phyloP scores from a whole-genome alignment of 139 green algal species.

The Klebsormidium nitens region DNA sequence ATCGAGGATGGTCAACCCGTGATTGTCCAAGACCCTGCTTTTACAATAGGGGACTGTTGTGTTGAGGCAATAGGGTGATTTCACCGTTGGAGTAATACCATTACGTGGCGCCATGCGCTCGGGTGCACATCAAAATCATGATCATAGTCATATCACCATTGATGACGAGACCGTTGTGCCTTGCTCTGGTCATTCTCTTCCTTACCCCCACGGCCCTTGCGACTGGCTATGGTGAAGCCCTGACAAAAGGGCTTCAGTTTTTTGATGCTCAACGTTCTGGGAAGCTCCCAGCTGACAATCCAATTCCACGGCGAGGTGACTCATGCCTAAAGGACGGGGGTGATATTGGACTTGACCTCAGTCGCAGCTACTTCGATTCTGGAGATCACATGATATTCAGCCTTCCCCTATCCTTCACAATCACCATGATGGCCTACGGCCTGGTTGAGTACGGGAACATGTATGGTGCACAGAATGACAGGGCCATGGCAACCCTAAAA shows the following conservation, averaged over 20 bases:
- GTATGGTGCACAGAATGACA: conserved; percentile 25
- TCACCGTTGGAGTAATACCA: too few species aligned
- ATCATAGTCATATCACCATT: too few species aligned
- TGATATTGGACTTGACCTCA: conserved; percentile 10
- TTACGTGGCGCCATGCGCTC: too few species aligned
- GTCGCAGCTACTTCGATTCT: conserved; percentile 49
- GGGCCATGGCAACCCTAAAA: conserved; percentile 19
- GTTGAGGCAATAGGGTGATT: too few species aligned
- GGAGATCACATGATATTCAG: conserved; percentile 49
- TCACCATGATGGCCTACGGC: conserved; percentile 29
- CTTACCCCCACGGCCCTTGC: too few species aligned
- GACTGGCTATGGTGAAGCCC: too few species aligned
- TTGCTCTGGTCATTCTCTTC: too few species aligned
- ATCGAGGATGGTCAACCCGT: too few species aligned
- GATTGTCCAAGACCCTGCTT: too few species aligned
- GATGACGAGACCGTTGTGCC: too few species aligned
- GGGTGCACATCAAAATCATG: too few species aligned
- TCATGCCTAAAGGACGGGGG: conserved; percentile 21
- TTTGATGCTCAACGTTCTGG: conserved; percentile 47
- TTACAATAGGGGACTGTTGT: too few species aligned
- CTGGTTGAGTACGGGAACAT: conserved; percentile 32
- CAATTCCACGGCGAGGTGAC: conserved; percentile 42
- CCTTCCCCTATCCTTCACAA: conserved; percentile 35
- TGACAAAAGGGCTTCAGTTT: conserved; percentile 42
- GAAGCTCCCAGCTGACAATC: conserved; percentile 36